A percentile compares a stretch with the other conserved stretches of the same genome.
Conservation (phyloP, 108 stramenopile species). For the Aurantiochytrium sp. region DNA sequence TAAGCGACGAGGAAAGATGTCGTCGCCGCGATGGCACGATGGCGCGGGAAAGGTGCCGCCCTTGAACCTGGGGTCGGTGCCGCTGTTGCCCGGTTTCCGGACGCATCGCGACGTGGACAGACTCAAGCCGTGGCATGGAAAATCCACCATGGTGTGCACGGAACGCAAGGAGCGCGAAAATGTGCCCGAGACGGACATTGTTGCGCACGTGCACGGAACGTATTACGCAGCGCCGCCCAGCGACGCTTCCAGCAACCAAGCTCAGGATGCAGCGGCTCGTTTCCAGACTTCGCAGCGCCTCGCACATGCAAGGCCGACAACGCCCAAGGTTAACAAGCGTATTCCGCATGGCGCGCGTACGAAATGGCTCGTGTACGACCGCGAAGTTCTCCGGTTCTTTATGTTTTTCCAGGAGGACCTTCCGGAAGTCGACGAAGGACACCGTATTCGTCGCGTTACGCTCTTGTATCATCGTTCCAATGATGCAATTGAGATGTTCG, state of each 20-base stretch:
- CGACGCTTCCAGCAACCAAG: background rate
- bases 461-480: background rate
- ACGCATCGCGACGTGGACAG: background rate
- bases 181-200: background rate
- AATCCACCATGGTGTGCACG: background rate
- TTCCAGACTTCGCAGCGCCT: background rate
- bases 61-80: background rate
- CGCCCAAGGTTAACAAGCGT: background rate
- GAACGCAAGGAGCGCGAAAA: background rate
- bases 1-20: too few relatives aligned
- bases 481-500: background rate
- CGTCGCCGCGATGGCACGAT: too few relatives aligned
- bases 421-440: background rate
- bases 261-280: background rate
- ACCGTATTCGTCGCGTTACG: background rate
- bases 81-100: background rate
- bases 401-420: conserved; percentile 2
- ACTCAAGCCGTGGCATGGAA: background rate
- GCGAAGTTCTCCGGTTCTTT: background rate
- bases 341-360: background rate
- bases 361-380: background rate
- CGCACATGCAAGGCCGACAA: background rate
- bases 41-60: background rate
- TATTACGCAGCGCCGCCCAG: background rate
- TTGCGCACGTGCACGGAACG: background rate